These are phyloP conservation scores for Blastomyces emzantsi DNA, from an alignment of 2,329 filamentous ascomycete genomes.

Conservation along the genomic window DNA sequence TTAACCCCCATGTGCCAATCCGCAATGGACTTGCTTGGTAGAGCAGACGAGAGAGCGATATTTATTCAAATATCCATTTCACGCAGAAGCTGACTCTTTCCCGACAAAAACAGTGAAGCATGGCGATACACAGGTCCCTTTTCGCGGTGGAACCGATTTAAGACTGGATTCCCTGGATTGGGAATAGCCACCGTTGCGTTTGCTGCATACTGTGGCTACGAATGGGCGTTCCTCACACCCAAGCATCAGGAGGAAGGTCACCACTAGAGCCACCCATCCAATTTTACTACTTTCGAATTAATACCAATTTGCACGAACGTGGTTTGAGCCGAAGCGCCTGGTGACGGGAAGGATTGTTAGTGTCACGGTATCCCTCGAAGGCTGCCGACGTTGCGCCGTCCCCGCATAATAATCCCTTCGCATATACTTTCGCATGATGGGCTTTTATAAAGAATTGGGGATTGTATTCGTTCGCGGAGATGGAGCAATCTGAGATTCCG, in stretches of 20 bases:
- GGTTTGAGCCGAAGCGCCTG: not conserved
- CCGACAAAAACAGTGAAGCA: conserved; percentile 57
- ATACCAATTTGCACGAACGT: not conserved
- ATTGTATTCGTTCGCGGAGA: not conserved
- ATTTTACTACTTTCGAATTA: not conserved
- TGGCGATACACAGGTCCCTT: conserved; percentile 92
- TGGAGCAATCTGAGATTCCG: not conserved
- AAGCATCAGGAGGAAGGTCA: conserved; percentile 50
- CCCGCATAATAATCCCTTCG: not conserved
- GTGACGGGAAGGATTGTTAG: not conserved
- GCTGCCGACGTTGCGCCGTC: not conserved
- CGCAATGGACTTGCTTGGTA: not conserved
- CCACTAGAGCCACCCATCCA: conserved; percentile 40
- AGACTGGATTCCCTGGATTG: conserved; percentile 74
- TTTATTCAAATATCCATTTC: no score
- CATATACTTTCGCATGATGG: not conserved
- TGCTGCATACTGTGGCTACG: conserved; percentile 77
- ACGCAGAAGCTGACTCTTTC: conserved; percentile 1
- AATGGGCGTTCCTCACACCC: conserved; percentile 76
- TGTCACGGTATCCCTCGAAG: not conserved
- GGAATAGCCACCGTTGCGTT: conserved; percentile 91
- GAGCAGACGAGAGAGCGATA: not conserved
- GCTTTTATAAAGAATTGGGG: not conserved
- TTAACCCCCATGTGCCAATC: not conserved
- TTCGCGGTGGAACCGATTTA: conserved; percentile 82